phyloP scores from a whole-genome alignment of 1,139 yeast species.

The Blastobotrys capitulatus region DNA sequence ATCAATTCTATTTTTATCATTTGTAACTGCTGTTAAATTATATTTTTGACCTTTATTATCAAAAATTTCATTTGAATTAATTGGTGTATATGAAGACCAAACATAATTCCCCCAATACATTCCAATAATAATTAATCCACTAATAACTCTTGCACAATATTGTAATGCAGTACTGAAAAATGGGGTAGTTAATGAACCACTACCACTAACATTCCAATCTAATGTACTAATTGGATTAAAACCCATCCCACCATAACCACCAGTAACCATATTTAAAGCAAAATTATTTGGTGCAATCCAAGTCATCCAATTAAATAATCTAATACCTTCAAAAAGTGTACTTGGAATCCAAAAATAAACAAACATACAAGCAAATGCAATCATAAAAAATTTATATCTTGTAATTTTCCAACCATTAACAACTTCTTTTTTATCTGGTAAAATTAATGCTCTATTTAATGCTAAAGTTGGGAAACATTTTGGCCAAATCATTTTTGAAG shows the following conservation, averaged over 20 bases:
- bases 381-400: conserved; percentile 42
- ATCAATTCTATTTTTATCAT: conserved; percentile 28
- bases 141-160: conserved; percentile 40
- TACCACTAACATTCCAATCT: conserved; percentile 41
- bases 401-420: conserved; percentile 49
- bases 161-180: conserved; percentile 41
- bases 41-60: conserved; percentile 44
- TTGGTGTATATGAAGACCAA: conserved; percentile 49
- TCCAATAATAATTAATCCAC: conserved; percentile 39
- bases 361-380: conserved; percentile 38
- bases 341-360: conserved; percentile 54
- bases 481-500: conserved; percentile 53
- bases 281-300: conserved; percentile 56
- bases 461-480: conserved; percentile 49
- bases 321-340: conserved; percentile 44
- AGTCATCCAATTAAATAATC: conserved; percentile 55
- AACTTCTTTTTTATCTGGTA: conserved; percentile 26
- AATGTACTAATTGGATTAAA: conserved; percentile 49
- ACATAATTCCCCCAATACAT: conserved; percentile 48
- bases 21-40: conserved; percentile 38
- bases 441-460: conserved; percentile 46
- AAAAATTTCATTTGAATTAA: conserved; percentile 43
- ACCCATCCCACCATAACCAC: conserved; percentile 51
- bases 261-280: conserved; percentile 49
- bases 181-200: conserved; percentile 37